Conservation (phyloP, 2,329 filamentous ascomycete species). For the Talaromyces amestolkiae region DNA sequence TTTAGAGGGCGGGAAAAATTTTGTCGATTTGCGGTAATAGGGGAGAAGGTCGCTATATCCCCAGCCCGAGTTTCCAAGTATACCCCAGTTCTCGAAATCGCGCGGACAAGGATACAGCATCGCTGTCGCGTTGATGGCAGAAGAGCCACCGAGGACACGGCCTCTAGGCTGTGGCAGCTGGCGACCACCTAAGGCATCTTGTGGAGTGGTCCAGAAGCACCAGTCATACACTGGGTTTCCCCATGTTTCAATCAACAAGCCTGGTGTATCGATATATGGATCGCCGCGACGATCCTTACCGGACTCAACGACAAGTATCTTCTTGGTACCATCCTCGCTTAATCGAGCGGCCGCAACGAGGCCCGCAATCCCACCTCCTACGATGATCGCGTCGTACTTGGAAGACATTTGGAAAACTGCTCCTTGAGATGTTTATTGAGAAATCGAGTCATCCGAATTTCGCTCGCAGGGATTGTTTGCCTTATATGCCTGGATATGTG, state of each 20-base stretch:
- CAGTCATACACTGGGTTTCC: not conserved
- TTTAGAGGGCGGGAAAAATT: not conserved
- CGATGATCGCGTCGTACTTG: constrained; percentile 34
- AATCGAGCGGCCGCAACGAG: constrained; percentile 25
- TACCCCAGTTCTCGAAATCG: constrained; percentile 6
- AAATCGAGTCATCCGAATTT: no score
- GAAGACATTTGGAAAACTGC: constrained; percentile 20
- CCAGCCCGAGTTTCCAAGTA: constrained; percentile 7
- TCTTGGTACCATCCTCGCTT: constrained; percentile 21
- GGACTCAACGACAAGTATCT: constrained; percentile 10
- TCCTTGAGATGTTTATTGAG: no score
- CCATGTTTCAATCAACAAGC: not conserved
- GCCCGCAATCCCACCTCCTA: constrained; percentile 27
- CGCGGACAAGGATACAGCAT: not conserved
- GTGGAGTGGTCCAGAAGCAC: not conserved
- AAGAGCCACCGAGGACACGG: constrained; percentile 7
- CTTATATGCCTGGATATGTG: no score
- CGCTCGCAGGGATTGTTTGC: no score
- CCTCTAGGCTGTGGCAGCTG: constrained; percentile 2
- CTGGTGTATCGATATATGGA: not conserved
- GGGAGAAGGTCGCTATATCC: not conserved
- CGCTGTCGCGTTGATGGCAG: not conserved
- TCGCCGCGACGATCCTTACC: not conserved
- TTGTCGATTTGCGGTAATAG: constrained; percentile 3
- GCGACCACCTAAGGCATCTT: not conserved